Evolutionary conservation across 108 stramenopile genomes (phyloP).

Genomic region (Aureococcus anophagefferens): DNA sequence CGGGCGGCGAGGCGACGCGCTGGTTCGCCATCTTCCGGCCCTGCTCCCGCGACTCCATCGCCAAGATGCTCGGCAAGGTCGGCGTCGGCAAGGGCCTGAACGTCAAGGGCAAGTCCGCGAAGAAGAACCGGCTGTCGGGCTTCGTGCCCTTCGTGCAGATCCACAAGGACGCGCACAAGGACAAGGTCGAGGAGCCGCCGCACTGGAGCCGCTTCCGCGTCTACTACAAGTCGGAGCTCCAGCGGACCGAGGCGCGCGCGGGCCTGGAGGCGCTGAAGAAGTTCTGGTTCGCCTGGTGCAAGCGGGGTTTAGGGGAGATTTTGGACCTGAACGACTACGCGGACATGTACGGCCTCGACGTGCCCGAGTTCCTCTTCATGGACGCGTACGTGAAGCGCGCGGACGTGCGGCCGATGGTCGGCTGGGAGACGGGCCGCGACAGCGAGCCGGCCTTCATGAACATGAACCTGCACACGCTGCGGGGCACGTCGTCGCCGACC

Average conservation of each 20-base stretch:
- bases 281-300: no score
- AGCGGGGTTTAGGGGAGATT: no score
- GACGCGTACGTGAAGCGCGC: no score
- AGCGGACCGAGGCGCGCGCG: conserved; percentile 33
- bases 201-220: conserved; percentile 40
- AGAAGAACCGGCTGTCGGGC: conserved; percentile 41
- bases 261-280: conserved; percentile 21
- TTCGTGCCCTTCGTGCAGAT: conserved; percentile 64
- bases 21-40: conserved; percentile 67
- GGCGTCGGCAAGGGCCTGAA: conserved; percentile 64
- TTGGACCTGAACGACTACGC: no score
- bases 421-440: no score
- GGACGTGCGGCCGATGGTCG: no score
- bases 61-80: conserved; percentile 56
- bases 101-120: conserved; percentile 63
- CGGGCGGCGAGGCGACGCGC: no score
- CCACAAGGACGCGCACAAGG: conserved; percentile 44
- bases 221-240: conserved; percentile 43
- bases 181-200: conserved; percentile 33
- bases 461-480: no score
- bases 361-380: no score
- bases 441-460: no score
- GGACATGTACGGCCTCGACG: no score
- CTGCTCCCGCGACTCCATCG: conserved; percentile 49
- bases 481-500: no score